Evolutionary conservation across 2,329 filamentous ascomycete genomes (phyloP).

Genomic region (Fusarium verrucosum): DNA sequence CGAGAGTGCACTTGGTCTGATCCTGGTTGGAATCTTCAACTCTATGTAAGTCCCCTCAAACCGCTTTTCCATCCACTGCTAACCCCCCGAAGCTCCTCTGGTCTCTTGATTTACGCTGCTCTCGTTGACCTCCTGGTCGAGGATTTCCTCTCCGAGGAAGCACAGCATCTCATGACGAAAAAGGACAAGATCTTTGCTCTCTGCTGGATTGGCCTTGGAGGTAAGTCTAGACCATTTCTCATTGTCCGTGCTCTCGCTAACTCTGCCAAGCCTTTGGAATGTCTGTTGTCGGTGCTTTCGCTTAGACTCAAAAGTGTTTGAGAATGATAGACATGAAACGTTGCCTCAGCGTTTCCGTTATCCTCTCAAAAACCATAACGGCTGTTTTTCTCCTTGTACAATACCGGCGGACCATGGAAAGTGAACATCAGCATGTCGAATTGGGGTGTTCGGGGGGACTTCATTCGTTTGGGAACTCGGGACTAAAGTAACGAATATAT

Average conservation of each 20-base stretch:
- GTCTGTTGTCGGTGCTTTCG: constrained; percentile 33
- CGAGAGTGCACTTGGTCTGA: constrained; percentile 69
- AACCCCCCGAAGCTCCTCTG: constrained; percentile 59
- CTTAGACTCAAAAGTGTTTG: constrained; percentile 10
- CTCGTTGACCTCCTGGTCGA: constrained; percentile 71
- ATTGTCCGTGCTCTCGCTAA: background rate
- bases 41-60: constrained; percentile 60
- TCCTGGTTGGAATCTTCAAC: constrained; percentile 72
- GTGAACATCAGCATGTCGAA: background rate
- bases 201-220: constrained; percentile 60
- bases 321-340: constrained; percentile 4
- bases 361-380: background rate
- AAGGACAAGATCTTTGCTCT: constrained; percentile 65
- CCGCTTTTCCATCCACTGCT: background rate
- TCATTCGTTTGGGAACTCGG: background rate
- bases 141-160: constrained; percentile 71
- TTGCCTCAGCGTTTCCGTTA: background rate
- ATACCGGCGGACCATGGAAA: background rate
- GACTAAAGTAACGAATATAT: constrained; percentile 2
- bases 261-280: constrained; percentile 24
- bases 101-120: constrained; percentile 69
- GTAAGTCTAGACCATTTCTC: constrained; percentile 46
- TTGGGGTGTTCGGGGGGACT: background rate
- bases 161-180: constrained; percentile 58
- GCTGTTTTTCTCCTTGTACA: background rate